Conservation (phyloP, 768 basidiomycete genomes). For the Leccinellum rugosiceps region DNA sequence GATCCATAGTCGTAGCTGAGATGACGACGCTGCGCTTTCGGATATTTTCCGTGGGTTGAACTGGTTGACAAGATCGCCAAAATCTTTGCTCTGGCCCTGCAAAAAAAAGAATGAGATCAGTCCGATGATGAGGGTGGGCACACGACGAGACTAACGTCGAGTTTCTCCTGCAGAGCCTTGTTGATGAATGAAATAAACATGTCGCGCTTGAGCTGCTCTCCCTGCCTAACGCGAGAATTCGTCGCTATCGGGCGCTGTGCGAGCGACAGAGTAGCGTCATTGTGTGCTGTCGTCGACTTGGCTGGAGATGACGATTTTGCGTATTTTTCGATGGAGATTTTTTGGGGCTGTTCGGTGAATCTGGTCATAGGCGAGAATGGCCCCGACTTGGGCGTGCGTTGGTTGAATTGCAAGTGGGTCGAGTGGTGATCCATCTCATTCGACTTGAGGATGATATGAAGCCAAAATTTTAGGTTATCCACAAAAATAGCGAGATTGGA, state of each 20-base stretch:
- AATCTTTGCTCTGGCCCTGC: constrained; percentile 72
- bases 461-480: not conserved
- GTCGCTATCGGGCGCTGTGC: constrained; percentile 64
- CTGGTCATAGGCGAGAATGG: constrained; percentile 46
- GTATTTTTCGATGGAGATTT: constrained; percentile 43
- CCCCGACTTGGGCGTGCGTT: constrained; percentile 65
- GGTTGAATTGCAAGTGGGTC: constrained; percentile 69
- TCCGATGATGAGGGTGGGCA: not conserved
- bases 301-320: constrained; percentile 36
- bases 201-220: constrained; percentile 72
- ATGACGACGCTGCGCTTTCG: constrained; percentile 32
- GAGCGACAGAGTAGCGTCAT: constrained; percentile 16
- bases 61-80: constrained; percentile 86
- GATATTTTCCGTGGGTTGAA: constrained; percentile 57
- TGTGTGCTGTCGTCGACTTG: constrained; percentile 19
- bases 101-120: constrained; percentile 10
- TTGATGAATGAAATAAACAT: constrained; percentile 84
- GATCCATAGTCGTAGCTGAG: constrained; percentile 76
- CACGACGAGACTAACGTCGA: constrained; percentile 47
- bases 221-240: constrained; percentile 74
- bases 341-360: constrained; percentile 42
- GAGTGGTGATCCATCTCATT: constrained; percentile 74
- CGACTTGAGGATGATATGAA: not conserved
- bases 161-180: constrained; percentile 75
- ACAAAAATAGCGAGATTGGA: not conserved